Percentiles rank a stretch among this genome's conserved stretches.
phyloP scores from a whole-genome alignment of 2,329 filamentous ascomycete genomes.

The Pseudogymnoascus sp. region DNA sequence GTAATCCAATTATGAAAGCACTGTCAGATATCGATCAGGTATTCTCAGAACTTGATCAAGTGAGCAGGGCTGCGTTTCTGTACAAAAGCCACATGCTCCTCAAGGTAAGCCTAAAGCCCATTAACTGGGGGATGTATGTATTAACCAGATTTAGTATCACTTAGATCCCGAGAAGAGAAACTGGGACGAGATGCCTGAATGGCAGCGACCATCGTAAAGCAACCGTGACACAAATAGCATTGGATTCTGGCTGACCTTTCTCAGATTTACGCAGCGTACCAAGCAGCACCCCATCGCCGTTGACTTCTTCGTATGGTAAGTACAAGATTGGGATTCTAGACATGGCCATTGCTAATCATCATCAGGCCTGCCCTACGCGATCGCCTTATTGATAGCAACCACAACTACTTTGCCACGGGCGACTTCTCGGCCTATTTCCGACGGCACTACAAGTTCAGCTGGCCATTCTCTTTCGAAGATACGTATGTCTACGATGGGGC shows the following conservation, averaged over 20 bases:
- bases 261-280: conserved; percentile 13
- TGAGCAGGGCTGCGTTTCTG: conserved; percentile 16
- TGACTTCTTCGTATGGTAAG: conserved; percentile 17
- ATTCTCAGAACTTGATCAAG: conserved; percentile 16
- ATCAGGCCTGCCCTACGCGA: conserved; percentile 16
- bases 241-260: background rate
- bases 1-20: conserved; percentile 15
- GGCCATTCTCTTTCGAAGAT: conserved; percentile 15
- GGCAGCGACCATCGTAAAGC: conserved; percentile 17
- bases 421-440: conserved; percentile 15
- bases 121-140: background rate
- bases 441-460: conserved; percentile 16
- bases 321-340: background rate
- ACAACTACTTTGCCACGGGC: conserved; percentile 12
- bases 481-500: conserved; percentile 12
- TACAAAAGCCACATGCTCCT: conserved; percentile 16
- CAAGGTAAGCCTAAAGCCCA: conserved; percentile 11
- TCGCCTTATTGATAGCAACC: conserved; percentile 14
- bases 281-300: conserved; percentile 16
- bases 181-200: conserved; percentile 15
- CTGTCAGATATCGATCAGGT: conserved; percentile 16
- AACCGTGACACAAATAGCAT: background rate
- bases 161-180: conserved; percentile 13
- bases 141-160: conserved; percentile 14
- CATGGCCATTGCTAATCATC: background rate